Percentiles rank a stretch among this genome's conserved stretches.
Conservation (phyloP, 495 filamentous ascomycete genomes). For the Lepidopterella palustris region DNA sequence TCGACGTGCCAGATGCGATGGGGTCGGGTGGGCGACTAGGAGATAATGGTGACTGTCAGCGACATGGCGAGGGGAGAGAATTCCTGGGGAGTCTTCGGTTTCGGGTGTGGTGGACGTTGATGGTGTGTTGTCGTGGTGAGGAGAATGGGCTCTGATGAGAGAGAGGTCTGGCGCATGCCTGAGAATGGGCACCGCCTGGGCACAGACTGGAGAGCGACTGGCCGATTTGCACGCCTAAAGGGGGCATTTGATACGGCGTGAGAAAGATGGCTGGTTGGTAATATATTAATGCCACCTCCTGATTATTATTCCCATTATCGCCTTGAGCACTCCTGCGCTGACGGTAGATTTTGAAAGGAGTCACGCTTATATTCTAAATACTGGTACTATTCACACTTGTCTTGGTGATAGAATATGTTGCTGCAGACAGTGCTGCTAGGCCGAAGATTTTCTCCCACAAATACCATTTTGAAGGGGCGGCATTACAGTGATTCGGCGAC, state of each 20-base stretch:
- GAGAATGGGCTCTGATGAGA: neutral
- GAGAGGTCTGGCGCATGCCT: slow-evolving; percentile 1
- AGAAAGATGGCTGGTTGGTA: neutral
- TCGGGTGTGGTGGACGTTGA: neutral
- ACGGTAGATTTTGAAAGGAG: too few species aligned
- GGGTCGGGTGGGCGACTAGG: slow-evolving; percentile 7
- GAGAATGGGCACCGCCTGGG: neutral
- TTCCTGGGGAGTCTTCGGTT: neutral
- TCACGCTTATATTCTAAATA: too few species aligned
- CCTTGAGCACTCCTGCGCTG: too few species aligned
- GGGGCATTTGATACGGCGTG: neutral
- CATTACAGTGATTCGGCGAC: too few species aligned
- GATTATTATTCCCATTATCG: neutral
- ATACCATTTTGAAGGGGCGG: too few species aligned
- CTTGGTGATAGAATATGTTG: too few species aligned
- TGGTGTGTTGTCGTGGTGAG: neutral
- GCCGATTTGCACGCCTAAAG: neutral
- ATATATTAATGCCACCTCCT: neutral
- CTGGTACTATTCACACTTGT: too few species aligned
- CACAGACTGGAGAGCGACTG: neutral
- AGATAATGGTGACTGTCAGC: slow-evolving; percentile 1
- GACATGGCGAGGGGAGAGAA: slow-evolving; percentile 9
- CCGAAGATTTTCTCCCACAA: neutral
- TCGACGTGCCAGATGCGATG: slow-evolving; percentile 15
- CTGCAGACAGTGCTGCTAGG: neutral